Conservation (phyloP, 2,329 filamentous ascomycete genomes). For the Colletotrichum costaricense region DNA sequence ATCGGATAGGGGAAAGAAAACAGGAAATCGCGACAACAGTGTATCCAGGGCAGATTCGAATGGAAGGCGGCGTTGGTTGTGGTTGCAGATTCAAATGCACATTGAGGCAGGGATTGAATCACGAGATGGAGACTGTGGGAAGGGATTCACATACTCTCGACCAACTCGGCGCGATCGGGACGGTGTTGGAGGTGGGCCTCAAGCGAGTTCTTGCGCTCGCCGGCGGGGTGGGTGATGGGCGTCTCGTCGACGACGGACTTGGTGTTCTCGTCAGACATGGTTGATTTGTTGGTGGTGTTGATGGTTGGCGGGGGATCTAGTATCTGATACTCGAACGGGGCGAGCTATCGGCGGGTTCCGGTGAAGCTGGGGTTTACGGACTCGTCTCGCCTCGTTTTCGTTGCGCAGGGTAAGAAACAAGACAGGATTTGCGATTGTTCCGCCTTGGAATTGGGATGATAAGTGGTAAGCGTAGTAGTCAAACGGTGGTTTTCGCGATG, state of each 20-base stretch:
- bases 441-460: conserved; percentile 9
- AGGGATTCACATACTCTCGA: conserved; percentile 73
- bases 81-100: background rate
- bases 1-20: background rate
- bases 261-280: conserved; percentile 47
- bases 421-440: conserved; percentile 1
- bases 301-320: conserved; percentile 7
- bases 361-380: background rate
- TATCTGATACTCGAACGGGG: conserved; percentile 16
- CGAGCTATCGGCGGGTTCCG: background rate
- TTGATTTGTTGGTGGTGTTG: conserved; percentile 30
- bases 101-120: background rate
- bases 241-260: conserved; percentile 61
- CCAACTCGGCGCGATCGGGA: conserved; percentile 79
- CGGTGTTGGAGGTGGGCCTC: conserved; percentile 79
- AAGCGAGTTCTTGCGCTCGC: conserved; percentile 73
- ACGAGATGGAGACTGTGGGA: background rate
- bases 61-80: background rate
- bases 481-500: conserved; percentile 7
- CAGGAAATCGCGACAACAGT: background rate
- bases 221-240: conserved; percentile 63
- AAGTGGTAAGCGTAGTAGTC: background rate
- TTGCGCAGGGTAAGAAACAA: background rate
- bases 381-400: conserved; percentile 25
- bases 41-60: background rate